Evolutionary conservation across 331 rosid genomes (phyloP), one percentile per base, ranked within the genome.

Genomic region (Cydonia oblonga): DNA sequence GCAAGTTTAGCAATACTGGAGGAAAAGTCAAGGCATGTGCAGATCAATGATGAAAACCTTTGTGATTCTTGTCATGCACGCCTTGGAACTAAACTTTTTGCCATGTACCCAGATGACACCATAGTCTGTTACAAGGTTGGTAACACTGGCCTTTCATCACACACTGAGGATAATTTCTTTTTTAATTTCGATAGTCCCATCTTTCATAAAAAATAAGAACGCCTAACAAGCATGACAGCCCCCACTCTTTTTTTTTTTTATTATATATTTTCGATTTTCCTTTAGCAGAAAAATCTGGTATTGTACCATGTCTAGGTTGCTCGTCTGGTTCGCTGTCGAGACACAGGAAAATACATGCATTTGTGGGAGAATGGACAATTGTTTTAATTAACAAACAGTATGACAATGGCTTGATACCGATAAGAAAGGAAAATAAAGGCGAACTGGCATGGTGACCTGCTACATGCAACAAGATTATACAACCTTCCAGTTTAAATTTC

Each of bases 101-200:
- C 98, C 4, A 95, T 95, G 98, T 95, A 95, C 83, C 98, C 98
- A 26, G 98, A 95, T 78, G 98, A 95, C 75, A 80, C 92, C 22
- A 79, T 95, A 42, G 88, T 95, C 66, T 95, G 98, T 80, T 95
- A 95, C 90, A 95, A 95, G 97, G 98, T 95, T 81, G 52, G 89
- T 82, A 64, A 44, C 33, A 19, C 20, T 57, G 33, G 49, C 26
- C 44, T 75, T 29, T 62, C 29, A 72, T 76, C 15, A 32, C 58
- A 63, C 66, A 16, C 11, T 9, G 40, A 15, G 22, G 29, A 51
- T 61, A 15, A 7, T 23, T 26, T 19, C 5, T 30, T 22, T 38
- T 38, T 22, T 25, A 72, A 6, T 42, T 29, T 60, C 15, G n/a
- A 7, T 12, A 42, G 28, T 60, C 59, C 40, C 8, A 5, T 28